Evolutionary conservation across 2,329 filamentous ascomycete genomes (phyloP).

Genomic region (Cucurbitaria berberidis): DNA sequence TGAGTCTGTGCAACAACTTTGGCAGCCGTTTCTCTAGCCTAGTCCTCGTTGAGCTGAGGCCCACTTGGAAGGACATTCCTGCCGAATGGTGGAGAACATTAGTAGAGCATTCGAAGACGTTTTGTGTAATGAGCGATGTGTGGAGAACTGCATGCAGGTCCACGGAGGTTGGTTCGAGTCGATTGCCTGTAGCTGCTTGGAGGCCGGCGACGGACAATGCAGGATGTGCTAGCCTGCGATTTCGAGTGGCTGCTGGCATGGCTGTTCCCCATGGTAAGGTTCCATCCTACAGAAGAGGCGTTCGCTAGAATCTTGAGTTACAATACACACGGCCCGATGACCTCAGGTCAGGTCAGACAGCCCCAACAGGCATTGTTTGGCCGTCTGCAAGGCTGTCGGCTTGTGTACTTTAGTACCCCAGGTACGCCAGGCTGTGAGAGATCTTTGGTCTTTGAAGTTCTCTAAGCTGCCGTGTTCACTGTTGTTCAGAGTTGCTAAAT

Average conservation of each 20-base stretch:
- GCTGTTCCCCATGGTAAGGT: conserved; percentile 35
- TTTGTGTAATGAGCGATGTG: conserved; percentile 26
- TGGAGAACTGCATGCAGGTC: conserved; percentile 25
- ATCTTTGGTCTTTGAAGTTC: conserved; percentile 24
- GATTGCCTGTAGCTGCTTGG: neutral
- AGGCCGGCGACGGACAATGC: conserved; percentile 11
- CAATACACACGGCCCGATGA: conserved; percentile 34
- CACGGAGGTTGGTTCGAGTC: conserved; percentile 3
- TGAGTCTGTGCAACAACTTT: conserved; percentile 11
- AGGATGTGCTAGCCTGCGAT: conserved; percentile 18
- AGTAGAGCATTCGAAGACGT: conserved; percentile 18
- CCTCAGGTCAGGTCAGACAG: conserved; percentile 26
- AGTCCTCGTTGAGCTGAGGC: conserved; percentile 7
- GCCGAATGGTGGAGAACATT: conserved; percentile 4
- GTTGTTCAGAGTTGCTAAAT: conserved; percentile 15
- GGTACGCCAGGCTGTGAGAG: conserved; percentile 14
- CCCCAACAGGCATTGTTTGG: conserved; percentile 23
- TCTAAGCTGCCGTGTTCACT: conserved; percentile 19
- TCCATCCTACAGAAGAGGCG: conserved; percentile 36
- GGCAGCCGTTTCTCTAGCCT: conserved; percentile 17
- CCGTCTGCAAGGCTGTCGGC: conserved; percentile 33
- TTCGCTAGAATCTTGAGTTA: conserved; percentile 41
- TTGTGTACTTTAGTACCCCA: conserved; percentile 23
- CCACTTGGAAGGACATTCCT: conserved; percentile 20
- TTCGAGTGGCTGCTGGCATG: conserved; percentile 27